Evolutionary conservation across 2,329 filamentous ascomycete genomes (phyloP), one percentile per base, ranked within the genome.

Genomic region (Passalora sequoiae): DNA sequence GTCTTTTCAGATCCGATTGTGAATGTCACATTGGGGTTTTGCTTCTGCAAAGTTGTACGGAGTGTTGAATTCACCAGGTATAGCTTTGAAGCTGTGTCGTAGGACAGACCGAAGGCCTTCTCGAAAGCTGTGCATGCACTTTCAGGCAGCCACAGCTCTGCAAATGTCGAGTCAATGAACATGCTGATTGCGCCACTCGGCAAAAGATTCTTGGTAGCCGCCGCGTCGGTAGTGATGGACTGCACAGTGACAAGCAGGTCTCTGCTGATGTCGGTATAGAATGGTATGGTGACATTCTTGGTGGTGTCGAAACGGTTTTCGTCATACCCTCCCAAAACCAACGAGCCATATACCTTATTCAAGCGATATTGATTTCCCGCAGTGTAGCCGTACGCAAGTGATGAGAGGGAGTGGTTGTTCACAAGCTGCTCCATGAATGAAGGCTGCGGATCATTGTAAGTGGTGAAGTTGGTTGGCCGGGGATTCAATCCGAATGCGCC

Each of bases 111-210:
- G 43, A 68, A 67, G 4, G 60, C 59, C 15, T 55, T 24, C 44
- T 66, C 65, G 44, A 68, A 68, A 6, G 57, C 57, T 15, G 50
- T 40, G 52, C 64, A 66, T 8, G 61, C 58, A 3, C 60, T 56
- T 21, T 71, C 60, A 0, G 82, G 81, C 4, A 85, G 68, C 75
- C 77, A 84, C 4, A 85, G 64, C 51, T 77, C 80, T 1, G 80
- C 77, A 1, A 80, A 77, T 0, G 79, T 77, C 47, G 77, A 80
- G 59, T 86, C 81, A 43, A 86, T 75, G 40, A 77, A 56, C 16
- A 77, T 76, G 10, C 51, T 51, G 9, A 65, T 60, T 2, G 48
- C 38, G 6, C 61, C 57, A 30, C 58, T 55, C 0, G 59, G 59
- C 1, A 62, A 44, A 9, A 63, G 49, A 33, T 54, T 50, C 1